Base-by-base conservation (phyloP, 352 stramenopile genomes). In the Phytophthora idaei region DNA sequence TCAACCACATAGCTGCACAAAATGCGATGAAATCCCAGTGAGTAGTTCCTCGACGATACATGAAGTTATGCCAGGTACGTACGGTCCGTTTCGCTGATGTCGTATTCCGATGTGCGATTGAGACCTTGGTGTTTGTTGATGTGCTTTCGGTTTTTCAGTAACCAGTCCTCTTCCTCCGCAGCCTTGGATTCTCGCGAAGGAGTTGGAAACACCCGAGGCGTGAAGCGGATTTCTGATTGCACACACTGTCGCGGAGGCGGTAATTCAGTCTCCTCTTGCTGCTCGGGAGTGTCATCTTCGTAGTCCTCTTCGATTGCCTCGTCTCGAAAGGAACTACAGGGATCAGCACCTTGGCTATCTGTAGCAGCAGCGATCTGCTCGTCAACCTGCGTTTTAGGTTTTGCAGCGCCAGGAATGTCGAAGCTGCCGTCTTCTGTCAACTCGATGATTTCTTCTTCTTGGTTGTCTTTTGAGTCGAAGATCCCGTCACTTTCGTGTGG, bases 41-140 rank as follows among this genome's bases (percentile, higher is more conserved):
- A 10, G 31, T 9, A 25, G 29, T 21, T 21, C 21, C 21, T 21
- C 21, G 21, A 21, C 21, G 21, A 21, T 21, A 21, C 29, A 44
- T 41, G 3, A 56, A 15, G 37, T 11, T 17, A 15, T 34, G 42
- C 42, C 27, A 55, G 32, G 25, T 27, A 64, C 83, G 11, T 80
- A 95, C 87, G 87, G 57, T 95, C 87, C 25, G 67, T 92, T 75
- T 95, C 87, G 58, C 85, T 95, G 71, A 95, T 95, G 52, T 95
- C 87, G 57, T 92, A 92, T 12, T 75, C 61, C 5, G 67, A 66
- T 3, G 74, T 61, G 6, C 73, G 73, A 4, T 79, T 76, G 11
- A 93, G 69, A 4, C 80, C 81, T 48, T 90, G 77, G 72, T 95
- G 87, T 34, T 82, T 83, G 14, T 85, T 87, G 14, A 95, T 67